Percentiles rank a stretch among this genome's conserved stretches.
These are phyloP conservation scores for Galerina marginata DNA, from an alignment of 768 basidiomycete species.

Conservation along the genomic window DNA sequence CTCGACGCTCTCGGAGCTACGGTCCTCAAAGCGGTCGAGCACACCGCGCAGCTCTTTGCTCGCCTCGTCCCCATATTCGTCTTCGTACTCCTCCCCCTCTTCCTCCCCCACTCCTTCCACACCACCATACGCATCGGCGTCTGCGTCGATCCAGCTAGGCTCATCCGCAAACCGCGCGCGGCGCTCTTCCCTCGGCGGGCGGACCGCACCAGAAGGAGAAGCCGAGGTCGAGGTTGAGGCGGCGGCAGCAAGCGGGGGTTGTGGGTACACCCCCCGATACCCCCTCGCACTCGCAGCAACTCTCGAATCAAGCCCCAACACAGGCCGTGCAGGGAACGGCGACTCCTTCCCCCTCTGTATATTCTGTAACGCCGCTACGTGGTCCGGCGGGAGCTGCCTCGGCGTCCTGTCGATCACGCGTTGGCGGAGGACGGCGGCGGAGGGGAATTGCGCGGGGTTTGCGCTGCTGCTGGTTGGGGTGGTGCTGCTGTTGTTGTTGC, in stretches of 20 bases:
- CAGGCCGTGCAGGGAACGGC: conserved; percentile 56
- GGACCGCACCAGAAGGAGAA: too few relatives aligned
- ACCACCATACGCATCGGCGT: neutral
- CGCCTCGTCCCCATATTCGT: conserved; percentile 32
- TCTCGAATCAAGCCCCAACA: conserved; percentile 26
- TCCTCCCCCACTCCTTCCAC: neutral
- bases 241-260: too few relatives aligned
- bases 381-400: conserved; percentile 19
- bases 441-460: conserved; percentile 17
- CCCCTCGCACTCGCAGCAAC: too few relatives aligned
- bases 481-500: neutral
- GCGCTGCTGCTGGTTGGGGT: neutral
- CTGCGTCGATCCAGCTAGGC: neutral
- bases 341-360: conserved; percentile 52
- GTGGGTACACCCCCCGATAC: neutral
- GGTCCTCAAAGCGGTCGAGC: conserved; percentile 41
- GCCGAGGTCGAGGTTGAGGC: too few relatives aligned
- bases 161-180: conserved; percentile 9
- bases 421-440: conserved; percentile 27
- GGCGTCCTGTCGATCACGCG: conserved; percentile 25
- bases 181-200: neutral
- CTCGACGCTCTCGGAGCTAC: conserved; percentile 10
- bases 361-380: conserved; percentile 15
- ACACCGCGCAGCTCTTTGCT: conserved; percentile 41
- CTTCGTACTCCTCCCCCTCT: conserved; percentile 6